Conservation (phyloP, 352 stramenopile species). For the Globisporangium mamillatum region DNA sequence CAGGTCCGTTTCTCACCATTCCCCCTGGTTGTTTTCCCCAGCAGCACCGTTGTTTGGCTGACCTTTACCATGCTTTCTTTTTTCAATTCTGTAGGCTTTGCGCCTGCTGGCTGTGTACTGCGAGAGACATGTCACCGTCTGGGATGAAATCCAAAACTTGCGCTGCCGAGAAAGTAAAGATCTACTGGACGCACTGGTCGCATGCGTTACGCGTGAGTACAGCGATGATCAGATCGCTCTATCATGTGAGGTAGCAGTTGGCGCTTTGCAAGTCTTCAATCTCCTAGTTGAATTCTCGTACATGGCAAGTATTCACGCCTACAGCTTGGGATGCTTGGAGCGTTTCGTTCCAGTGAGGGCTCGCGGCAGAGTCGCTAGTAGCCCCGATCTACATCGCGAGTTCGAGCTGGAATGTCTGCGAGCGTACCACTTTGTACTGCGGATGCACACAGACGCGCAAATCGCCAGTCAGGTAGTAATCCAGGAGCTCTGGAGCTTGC, state of each 20-base stretch:
- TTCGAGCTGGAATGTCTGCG: slow-evolving; percentile 6
- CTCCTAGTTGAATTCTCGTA: slow-evolving; percentile 11
- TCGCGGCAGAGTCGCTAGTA: too few species aligned
- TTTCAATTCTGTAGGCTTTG: not conserved
- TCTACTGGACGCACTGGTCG: slow-evolving; percentile 1
- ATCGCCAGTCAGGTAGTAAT: not conserved
- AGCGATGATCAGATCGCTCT: not conserved
- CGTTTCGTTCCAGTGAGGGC: not conserved
- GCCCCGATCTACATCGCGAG: not conserved
- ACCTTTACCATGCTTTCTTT: not conserved
- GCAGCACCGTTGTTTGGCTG: not conserved
- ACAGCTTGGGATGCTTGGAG: slow-evolving; percentile 3
- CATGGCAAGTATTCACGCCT: not conserved
- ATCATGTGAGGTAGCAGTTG: not conserved
- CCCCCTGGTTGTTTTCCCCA: not conserved
- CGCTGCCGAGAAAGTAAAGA: not conserved
- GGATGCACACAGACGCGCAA: not conserved
- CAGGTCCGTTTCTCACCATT: not conserved
- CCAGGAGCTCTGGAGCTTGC: slow-evolving; percentile 4
- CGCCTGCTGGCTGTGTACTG: not conserved
- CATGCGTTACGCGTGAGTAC: not conserved
- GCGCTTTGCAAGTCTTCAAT: slow-evolving; percentile 6
- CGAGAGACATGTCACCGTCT: slow-evolving; percentile 1
- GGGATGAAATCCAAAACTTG: not conserved
- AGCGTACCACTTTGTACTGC: slow-evolving; percentile 4